Evolutionary conservation across 371 early-diverging fungal species (phyloP), one percentile per base, ranked within the genome.

Genomic region (Mucor indicus): DNA sequence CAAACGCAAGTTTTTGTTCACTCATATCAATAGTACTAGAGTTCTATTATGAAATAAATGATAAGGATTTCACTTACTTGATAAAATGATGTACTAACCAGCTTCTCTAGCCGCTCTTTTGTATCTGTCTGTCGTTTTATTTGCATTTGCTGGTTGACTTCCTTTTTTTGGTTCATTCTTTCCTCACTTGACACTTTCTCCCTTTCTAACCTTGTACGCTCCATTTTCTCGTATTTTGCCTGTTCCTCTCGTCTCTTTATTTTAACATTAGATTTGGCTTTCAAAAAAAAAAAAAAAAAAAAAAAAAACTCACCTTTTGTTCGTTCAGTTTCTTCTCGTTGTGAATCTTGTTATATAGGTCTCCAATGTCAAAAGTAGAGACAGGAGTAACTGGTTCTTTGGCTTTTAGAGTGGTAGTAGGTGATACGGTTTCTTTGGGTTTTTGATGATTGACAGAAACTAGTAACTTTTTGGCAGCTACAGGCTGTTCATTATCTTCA

Each of bases 401-500:
- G 0, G 43, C 37, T 22, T 37, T 36, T 19, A 44, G 29, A 15
- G 38, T 43, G 11, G 47, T n/a, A 4, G 43, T 33, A 24, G 46
- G 46, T 48, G 44, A 38, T 19, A 23, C 22, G 44, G 13, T 21
- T 23, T 37, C 37, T 37, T 35, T 40, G 11, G 24, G 40, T 13
- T 25, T 40, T 13, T 12, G 20, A 27, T 21, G 23, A 15, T 9
- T 15, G 15, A 9, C 24, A 16, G 36, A 15, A 27, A 7, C 11
- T 33, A 8, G 22, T 23, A 46, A 21, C 15, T 55, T 48, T 38
- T 63, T 49, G 4, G 64, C 60, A 8, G 57, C 38, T 16, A 57
- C 58, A 10, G 57, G 27, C 69, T 66, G 65, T 37, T 59, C 62
- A 30, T 65, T 57, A 19, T n/a, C n/a, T n/a, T n/a, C n/a, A n/a